Percentiles rank a stretch among this genome's conserved stretches.
These are phyloP conservation scores for Penicillium waksmanii DNA, from an alignment of 495 filamentous ascomycete species.

Conservation along the genomic window DNA sequence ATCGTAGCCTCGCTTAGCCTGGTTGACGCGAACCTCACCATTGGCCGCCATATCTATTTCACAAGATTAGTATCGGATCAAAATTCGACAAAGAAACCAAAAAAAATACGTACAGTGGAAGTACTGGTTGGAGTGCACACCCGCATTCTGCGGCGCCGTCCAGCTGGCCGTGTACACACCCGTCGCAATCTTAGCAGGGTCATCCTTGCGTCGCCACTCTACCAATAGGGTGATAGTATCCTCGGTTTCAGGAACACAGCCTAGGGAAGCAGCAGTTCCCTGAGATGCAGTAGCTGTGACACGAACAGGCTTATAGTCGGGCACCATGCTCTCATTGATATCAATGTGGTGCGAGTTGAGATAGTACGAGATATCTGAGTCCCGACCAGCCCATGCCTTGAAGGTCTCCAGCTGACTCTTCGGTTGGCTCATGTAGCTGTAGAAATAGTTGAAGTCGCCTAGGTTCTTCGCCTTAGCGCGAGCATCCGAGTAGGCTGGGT, in stretches of 20 bases:
- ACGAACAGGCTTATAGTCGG: constrained; percentile 73
- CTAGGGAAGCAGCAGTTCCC: constrained; percentile 71
- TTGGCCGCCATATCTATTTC: constrained; percentile 68
- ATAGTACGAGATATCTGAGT: constrained; percentile 93
- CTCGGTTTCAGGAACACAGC: constrained; percentile 79
- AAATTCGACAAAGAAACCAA: background rate
- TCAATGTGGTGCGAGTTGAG: constrained; percentile 94
- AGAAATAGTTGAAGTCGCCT: constrained; percentile 97
- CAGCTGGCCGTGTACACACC: constrained; percentile 95
- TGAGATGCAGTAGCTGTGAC: constrained; percentile 77
- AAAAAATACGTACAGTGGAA: constrained; percentile 68
- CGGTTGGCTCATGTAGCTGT: constrained; percentile 95
- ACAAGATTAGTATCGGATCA: constrained; percentile 9
- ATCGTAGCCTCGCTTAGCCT: constrained; percentile 93
- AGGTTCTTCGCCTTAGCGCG: constrained; percentile 68
- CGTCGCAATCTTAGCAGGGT: constrained; percentile 70
- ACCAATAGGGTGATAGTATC: constrained; percentile 92
- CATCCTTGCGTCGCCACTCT: constrained; percentile 77
- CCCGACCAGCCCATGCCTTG: constrained; percentile 91
- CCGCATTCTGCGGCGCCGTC: constrained; percentile 90
- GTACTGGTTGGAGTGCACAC: constrained; percentile 93
- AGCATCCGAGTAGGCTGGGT: constrained; percentile 89
- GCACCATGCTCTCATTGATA: constrained; percentile 87
- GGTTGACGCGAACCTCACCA: constrained; percentile 87
- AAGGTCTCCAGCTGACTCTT: constrained; percentile 93